A percentile compares a stretch with the other conserved stretches of the same genome.
Evolutionary conservation across 169 alveolate species (phyloP).

Genomic region (Eimeria sp.): DNA sequence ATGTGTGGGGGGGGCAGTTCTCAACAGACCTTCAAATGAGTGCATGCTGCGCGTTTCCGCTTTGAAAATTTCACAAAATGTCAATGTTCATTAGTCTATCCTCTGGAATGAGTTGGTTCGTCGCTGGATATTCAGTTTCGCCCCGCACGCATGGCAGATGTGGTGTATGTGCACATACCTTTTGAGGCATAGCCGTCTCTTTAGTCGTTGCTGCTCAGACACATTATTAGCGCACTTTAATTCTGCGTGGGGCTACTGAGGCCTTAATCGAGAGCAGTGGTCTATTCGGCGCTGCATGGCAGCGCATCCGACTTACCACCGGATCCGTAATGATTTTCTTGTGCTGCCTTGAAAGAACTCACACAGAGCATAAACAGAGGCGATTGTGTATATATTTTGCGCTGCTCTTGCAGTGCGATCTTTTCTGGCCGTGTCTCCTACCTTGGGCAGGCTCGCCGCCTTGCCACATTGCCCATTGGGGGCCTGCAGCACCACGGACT

Average conservation of each 20-base stretch:
- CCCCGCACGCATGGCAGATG: neutral
- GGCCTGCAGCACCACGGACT: neutral
- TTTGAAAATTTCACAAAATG: neutral
- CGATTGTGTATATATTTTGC: neutral
- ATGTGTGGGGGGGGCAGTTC: neutral
- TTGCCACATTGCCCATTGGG: neutral
- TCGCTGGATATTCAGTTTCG: neutral
- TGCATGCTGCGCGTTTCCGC: neutral
- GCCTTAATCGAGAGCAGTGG: neutral
- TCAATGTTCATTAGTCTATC: neutral
- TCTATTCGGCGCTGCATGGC: neutral
- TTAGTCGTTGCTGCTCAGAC: neutral
- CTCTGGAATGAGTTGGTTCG: neutral
- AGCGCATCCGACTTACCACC: neutral
- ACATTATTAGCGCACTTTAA: neutral
- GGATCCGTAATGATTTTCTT: neutral
- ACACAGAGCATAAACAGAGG: neutral
- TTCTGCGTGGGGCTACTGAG: neutral
- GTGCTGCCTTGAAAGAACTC: neutral
- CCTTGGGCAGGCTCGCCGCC: neutral
- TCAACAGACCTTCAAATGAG: neutral
- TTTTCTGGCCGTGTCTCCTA: neutral
- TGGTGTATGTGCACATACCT: neutral
- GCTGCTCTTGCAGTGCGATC: slow-evolving; percentile 18
- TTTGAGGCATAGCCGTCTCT: neutral